These are phyloP conservation scores for Penicillium hordei DNA, from an alignment of 2,329 filamentous ascomycete genomes.

Conservation along the genomic window DNA sequence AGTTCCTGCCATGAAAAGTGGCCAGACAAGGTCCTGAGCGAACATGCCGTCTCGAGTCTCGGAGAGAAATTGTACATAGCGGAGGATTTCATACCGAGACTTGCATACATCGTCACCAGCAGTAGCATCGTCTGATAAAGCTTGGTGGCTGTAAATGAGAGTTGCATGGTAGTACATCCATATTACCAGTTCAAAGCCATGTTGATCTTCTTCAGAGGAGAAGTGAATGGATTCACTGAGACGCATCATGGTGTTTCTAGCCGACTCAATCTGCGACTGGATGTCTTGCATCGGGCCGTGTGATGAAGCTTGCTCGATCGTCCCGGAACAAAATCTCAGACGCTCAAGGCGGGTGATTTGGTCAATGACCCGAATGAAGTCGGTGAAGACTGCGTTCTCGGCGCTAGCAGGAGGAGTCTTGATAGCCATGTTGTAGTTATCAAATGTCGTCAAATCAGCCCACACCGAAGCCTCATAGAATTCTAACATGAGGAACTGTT, in stretches of 20 bases:
- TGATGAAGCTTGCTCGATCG: background rate
- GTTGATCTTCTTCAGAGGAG: constrained; percentile 12
- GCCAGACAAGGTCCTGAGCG: constrained; percentile 31
- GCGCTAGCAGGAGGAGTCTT: constrained; percentile 6
- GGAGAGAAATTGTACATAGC: constrained; percentile 6
- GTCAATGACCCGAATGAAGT: constrained; percentile 22
- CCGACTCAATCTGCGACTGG: constrained; percentile 3
- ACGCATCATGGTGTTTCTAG: constrained; percentile 2
- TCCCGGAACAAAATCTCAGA: background rate
- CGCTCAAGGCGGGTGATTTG: constrained; percentile 22
- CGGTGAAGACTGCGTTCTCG: constrained; percentile 19
- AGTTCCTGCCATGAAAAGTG: constrained; percentile 28
- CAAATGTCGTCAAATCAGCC: constrained; percentile 19
- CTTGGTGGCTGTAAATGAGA: constrained; percentile 22
- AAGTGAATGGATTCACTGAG: constrained; percentile 6
- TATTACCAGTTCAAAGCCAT: constrained; percentile 15
- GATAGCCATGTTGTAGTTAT: constrained; percentile 11
- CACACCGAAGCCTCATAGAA: constrained; percentile 21
- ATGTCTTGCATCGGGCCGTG: constrained; percentile 1
- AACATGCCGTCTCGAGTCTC: constrained; percentile 16
- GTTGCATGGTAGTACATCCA: constrained; percentile 24
- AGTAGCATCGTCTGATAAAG: constrained; percentile 6
- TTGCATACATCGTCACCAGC: background rate
- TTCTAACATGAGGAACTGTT: constrained; percentile 23
- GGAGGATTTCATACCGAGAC: constrained; percentile 15